Evolutionary conservation across 2,329 filamentous ascomycete species (phyloP), one percentile per base, ranked within the genome.

Genomic region (Apiospora malaysiana): DNA sequence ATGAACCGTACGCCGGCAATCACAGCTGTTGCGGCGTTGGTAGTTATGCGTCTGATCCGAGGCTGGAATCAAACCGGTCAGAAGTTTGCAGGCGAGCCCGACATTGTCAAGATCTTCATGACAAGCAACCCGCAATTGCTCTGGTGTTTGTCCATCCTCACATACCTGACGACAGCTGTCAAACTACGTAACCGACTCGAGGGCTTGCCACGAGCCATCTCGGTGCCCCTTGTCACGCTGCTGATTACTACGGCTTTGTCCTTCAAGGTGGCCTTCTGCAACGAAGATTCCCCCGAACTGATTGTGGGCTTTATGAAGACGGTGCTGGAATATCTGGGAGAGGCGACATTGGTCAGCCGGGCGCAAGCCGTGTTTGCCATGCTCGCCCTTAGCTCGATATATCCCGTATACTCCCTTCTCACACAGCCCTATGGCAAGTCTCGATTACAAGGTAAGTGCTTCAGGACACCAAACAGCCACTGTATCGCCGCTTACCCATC

Each of bases 61-160:
- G 88, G 92, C 70, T 99, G 95, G 95, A 98, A 98, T 78, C 96
- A 98, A 80, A 98, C 96, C 0, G 96, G 96, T 5, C 95, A 98
- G 79, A 99, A 99, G 80, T 95, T 94, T 76, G 92, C 96, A 1
- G 95, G 95, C n/a, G 92, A 92, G 49, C 90, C 94, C 37, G 96
- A 98, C 77, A 93, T 98, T 65, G 93, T 93, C 73, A 93, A 92
- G 71, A 84, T 81, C 6, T 92, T 94, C 77, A 84, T 97, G 69
- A 83, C 87, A 21, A 83, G 87, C 0, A 87, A 93, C 70, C 90
- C 90, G 2, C 80, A 85, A 40, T 78, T 93, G 0, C 88, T 99
- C 4, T 99, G 96, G 96, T 75, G 81, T 1, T 82, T 97, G 12
- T 86, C 97, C 27, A 84, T 90, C 49, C 79, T 87, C 16, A 91